These are phyloP conservation scores for Trichoderma aggressivum DNA, from an alignment of 2,329 filamentous ascomycete genomes.

Conservation along the genomic window DNA sequence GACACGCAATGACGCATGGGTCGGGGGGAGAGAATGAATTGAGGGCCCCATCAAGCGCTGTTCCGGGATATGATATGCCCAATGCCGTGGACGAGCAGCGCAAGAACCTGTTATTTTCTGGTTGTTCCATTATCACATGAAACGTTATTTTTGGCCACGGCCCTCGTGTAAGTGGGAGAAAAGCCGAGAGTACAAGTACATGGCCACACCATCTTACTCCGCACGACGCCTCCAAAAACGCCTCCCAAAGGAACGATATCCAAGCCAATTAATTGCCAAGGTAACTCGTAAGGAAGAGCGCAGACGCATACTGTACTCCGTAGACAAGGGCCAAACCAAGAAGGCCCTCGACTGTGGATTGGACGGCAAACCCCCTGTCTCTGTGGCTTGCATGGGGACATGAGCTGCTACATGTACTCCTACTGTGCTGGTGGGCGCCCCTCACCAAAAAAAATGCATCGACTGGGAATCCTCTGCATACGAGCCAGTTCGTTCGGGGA, in stretches of 20 bases:
- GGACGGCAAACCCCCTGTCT: not conserved
- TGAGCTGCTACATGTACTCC: not conserved
- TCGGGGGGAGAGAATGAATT: not conserved
- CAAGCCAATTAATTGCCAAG: not conserved
- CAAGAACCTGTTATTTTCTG: not conserved
- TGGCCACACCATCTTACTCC: conserved; percentile 2
- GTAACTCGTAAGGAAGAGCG: not conserved
- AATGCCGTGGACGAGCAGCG: not conserved
- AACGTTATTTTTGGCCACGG: not conserved
- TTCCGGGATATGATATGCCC: not conserved
- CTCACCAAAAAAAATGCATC: conserved; percentile 3
- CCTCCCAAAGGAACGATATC: not conserved
- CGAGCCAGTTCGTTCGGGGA: not conserved
- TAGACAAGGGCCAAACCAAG: not conserved
- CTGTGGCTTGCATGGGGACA: conserved; percentile 9
- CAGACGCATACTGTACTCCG: too few relatives aligned
- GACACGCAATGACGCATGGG: conserved; percentile 13
- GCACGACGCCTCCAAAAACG: not conserved
- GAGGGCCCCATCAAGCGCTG: not conserved
- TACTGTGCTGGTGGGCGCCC: not conserved
- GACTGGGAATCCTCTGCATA: not conserved
- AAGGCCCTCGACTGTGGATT: not conserved
- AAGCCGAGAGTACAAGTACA: conserved; percentile 5
- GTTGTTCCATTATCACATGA: conserved; percentile 2
- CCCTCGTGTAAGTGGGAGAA: not conserved